Base-by-base conservation (phyloP, 495 filamentous ascomycete species). In the Aspergillus saccharolyticus region DNA sequence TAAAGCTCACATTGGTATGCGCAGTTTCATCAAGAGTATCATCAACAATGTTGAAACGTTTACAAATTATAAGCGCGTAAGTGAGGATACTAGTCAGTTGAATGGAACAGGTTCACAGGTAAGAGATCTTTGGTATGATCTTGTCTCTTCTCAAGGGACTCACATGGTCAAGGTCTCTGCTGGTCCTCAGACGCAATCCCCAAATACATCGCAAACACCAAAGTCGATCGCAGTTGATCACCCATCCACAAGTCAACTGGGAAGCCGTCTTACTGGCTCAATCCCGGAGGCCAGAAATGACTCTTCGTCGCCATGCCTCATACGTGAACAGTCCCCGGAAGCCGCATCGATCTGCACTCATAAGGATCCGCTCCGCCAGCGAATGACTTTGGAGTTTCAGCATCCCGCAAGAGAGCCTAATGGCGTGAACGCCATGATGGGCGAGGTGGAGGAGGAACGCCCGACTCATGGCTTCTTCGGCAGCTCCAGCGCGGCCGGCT, bases 381-480 rank as follows among this genome's bases (percentile, higher is more conserved):
- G 47, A 6, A 53, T 14, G 5, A 17, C 18, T 5, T 52, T 33
- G 16, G 44, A 30, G 25, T 30, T n/a, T 16, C 42, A 51, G 15
- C 49, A n/a, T 3, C 16, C 53, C 0, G 4, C 33, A 24, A 45
- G 43, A 4, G 46, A 24, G 5, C 18, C 53, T 8, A 39, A 67
- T 33, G 69, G 72, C 0, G 70, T 74, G 3, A 74, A 72, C 56
- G 70, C 72, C 1, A 74, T 74, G 70, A 70, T 74, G 70, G 72
- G 70, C 12, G 63, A 69, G 0, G 64, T 74, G 7, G 70, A 70
- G 51, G 70, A 71, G 61, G 71, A 68, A 17, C 66, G 62, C 9
- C 64, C 64, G 16, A 67, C 59, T 3, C 70, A 73, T 25, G 72
- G 69, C 2, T 72, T 73, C 44, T 73, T 72, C 46, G 72, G 69